These are phyloP conservation scores for Pythium volutum DNA, from an alignment of 352 stramenopile species.

Conservation along the genomic window DNA sequence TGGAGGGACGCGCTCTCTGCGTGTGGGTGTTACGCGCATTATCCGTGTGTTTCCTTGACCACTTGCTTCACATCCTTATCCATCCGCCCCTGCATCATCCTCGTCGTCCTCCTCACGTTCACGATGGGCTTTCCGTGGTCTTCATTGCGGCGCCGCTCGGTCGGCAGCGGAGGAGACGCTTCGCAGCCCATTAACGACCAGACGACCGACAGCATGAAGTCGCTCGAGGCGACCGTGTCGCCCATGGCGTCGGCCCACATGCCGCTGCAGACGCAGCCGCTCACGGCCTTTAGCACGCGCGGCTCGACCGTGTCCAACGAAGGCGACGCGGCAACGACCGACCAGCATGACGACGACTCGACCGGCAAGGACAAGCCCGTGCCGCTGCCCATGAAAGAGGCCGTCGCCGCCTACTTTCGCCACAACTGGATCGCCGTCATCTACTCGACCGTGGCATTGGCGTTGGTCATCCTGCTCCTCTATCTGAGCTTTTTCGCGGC, in stretches of 20 bases:
- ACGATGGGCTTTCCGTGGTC: slow-evolving; percentile 10
- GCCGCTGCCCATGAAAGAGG: slow-evolving; percentile 2
- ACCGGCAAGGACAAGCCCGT: slow-evolving; percentile 16
- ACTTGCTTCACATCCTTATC: neutral
- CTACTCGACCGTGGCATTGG: slow-evolving; percentile 45
- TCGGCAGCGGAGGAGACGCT: neutral
- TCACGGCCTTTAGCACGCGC: slow-evolving; percentile 2
- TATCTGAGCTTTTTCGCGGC: slow-evolving; percentile 81
- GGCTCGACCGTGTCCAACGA: neutral
- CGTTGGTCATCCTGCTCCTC: slow-evolving; percentile 50
- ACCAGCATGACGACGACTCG: slow-evolving; percentile 5
- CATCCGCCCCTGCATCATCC: too few relatives aligned
- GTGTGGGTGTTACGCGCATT: neutral
- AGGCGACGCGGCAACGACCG: neutral
- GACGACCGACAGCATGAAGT: neutral
- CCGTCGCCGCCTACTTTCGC: slow-evolving; percentile 18
- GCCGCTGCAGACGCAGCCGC: slow-evolving; percentile 15
- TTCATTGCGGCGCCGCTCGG: neutral
- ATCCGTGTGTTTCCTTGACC: neutral
- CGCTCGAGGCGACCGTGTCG: slow-evolving; percentile 10
- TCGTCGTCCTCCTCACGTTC: too few relatives aligned
- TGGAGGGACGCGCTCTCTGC: neutral
- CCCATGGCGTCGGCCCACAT: slow-evolving; percentile 6
- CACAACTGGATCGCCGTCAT: slow-evolving; percentile 35
- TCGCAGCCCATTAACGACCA: neutral